Evolutionary conservation across 1,139 yeast species (phyloP).

Genomic region (Kodamaea alishanica): DNA sequence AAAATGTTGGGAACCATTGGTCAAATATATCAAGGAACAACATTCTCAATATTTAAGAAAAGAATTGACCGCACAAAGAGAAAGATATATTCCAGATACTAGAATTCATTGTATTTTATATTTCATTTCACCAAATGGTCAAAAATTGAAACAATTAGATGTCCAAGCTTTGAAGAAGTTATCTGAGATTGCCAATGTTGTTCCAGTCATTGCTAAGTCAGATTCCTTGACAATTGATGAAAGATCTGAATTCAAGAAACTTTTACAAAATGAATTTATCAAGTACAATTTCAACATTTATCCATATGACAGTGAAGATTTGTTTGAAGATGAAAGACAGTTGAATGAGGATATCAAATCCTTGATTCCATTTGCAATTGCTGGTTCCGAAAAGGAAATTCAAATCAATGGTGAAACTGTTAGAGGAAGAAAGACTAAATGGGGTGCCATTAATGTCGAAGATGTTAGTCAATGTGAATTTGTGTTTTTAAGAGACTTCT

Average conservation of each 20-base stretch:
- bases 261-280: slow-evolving; percentile 72
- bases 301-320: slow-evolving; percentile 78
- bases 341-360: slow-evolving; percentile 74
- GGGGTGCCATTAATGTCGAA: slow-evolving; percentile 92
- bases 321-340: slow-evolving; percentile 76
- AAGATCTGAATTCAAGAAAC: slow-evolving; percentile 70
- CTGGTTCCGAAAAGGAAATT: slow-evolving; percentile 84
- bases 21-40: slow-evolving; percentile 94
- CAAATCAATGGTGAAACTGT: slow-evolving; percentile 72
- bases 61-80: slow-evolving; percentile 95
- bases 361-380: slow-evolving; percentile 88
- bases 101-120: slow-evolving; percentile 92
- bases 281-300: slow-evolving; percentile 74
- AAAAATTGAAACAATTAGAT: slow-evolving; percentile 78
- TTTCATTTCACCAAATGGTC: slow-evolving; percentile 85
- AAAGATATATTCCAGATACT: slow-evolving; percentile 77
- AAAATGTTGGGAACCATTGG: slow-evolving; percentile 95
- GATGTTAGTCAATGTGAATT: slow-evolving; percentile 95
- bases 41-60: slow-evolving; percentile 89
- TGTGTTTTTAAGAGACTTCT: slow-evolving; percentile 86
- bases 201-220: slow-evolving; percentile 91
- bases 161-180: slow-evolving; percentile 78
- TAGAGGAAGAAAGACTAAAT: slow-evolving; percentile 86
- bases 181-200: slow-evolving; percentile 87
- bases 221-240: slow-evolving; percentile 87